A percentile compares a stretch with the other conserved stretches of the same genome.
phyloP scores from a whole-genome alignment of 139 green algal species.

The Chlorella ohadii region DNA sequence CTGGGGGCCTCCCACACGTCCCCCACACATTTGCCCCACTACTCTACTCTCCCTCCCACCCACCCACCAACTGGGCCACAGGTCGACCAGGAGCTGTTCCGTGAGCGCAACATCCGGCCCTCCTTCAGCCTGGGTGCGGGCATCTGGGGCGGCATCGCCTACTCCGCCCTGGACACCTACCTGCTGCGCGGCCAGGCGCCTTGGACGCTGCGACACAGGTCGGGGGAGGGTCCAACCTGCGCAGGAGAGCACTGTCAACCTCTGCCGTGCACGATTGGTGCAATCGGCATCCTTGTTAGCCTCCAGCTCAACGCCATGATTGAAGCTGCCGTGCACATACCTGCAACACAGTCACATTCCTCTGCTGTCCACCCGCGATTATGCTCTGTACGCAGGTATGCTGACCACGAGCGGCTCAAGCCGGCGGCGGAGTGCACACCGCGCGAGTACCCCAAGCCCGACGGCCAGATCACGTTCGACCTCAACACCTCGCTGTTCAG shows the following conservation, averaged over 20 bases:
- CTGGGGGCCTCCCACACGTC: too few species aligned
- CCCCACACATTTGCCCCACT: too few species aligned
- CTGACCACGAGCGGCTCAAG: constrained; percentile 73
- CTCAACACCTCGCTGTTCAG: constrained; percentile 85
- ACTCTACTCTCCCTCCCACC: too few species aligned
- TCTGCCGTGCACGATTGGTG: too few species aligned
- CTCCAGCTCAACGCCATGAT: too few species aligned
- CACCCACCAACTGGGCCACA: too few species aligned
- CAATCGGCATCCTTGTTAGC: too few species aligned
- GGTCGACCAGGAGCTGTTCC: constrained; percentile 63
- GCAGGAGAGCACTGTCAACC: too few species aligned
- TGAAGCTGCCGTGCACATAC: too few species aligned
- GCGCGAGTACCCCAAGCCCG: constrained; percentile 84
- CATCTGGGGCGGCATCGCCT: constrained; percentile 68
- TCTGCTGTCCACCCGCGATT: too few species aligned
- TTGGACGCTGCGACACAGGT: constrained; percentile 88
- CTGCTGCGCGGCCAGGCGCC: constrained; percentile 79
- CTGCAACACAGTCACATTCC: too few species aligned
- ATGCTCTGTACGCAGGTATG: constrained; percentile 6
- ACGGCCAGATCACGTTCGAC: constrained; percentile 91
- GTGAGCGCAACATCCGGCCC: constrained; percentile 86
- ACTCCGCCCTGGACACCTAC: constrained; percentile 81
- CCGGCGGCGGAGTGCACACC: constrained; percentile 51
- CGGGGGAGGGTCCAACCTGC: not conserved
- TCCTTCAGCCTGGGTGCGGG: constrained; percentile 57